A percentile compares a stretch with the other conserved stretches of the same genome.
Conservation (phyloP, 352 stramenopile genomes). For the Globisporangium radiosum region DNA sequence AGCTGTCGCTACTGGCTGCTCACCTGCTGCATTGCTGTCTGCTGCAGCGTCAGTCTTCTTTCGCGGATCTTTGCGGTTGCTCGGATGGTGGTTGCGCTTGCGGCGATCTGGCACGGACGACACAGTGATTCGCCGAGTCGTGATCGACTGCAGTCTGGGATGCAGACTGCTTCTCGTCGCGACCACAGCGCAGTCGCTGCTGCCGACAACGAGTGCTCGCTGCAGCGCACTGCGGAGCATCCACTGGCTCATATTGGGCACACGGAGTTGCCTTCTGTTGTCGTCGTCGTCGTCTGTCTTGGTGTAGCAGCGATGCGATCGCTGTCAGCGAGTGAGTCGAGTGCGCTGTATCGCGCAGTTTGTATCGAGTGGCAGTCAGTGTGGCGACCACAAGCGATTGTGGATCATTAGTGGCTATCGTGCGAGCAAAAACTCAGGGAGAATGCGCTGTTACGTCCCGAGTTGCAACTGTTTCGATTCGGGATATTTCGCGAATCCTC, state of each 20-base stretch:
- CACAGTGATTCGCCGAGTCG: slow-evolving; percentile 15
- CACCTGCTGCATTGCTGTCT: background rate
- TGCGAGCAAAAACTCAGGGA: background rate
- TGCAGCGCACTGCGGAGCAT: slow-evolving; percentile 24
- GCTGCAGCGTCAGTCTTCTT: slow-evolving; percentile 7
- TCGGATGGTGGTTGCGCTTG: slow-evolving; percentile 47
- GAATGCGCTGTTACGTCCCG: background rate
- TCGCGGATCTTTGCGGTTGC: slow-evolving; percentile 32
- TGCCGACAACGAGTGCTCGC: slow-evolving; percentile 12
- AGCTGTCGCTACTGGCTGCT: background rate
- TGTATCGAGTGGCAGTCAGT: slow-evolving; percentile 7
- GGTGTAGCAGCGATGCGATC: no score
- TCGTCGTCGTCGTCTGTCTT: background rate
- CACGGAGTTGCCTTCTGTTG: no score
- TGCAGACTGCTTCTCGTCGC: background rate
- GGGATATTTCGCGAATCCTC: background rate
- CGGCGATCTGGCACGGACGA: slow-evolving; percentile 38
- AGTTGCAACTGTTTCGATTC: background rate
- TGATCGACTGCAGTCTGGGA: slow-evolving; percentile 9
- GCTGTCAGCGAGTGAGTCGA: slow-evolving; percentile 1
- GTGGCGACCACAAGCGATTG: background rate
- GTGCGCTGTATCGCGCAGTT: background rate
- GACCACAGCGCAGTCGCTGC: background rate
- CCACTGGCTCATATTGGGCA: slow-evolving; percentile 33
- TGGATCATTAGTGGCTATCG: background rate